Evolutionary conservation across 257 asterid species (phyloP).

Genomic region (Prunella vulgaris): DNA sequence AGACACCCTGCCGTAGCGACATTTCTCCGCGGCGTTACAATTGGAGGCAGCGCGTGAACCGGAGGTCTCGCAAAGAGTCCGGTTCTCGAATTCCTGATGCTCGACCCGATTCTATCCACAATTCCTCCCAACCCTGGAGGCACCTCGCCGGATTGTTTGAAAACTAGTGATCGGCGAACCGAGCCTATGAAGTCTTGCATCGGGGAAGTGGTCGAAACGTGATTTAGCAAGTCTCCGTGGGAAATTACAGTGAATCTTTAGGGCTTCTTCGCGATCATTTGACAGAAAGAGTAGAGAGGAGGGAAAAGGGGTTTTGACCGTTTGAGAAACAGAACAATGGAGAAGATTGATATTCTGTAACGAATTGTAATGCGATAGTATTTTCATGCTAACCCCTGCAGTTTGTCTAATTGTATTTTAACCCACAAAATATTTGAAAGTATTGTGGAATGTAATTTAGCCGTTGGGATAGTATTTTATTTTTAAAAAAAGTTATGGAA

Average conservation of each 20-base stretch:
- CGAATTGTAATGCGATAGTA: too few species aligned
- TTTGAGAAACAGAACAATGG: slow-evolving; percentile 41
- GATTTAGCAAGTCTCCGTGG: not conserved
- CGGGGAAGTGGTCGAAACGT: slow-evolving; percentile 10
- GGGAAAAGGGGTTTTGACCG: slow-evolving; percentile 42
- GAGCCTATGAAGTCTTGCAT: slow-evolving; percentile 87
- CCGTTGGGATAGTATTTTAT: slow-evolving; percentile 18
- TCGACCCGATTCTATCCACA: slow-evolving; percentile 75
- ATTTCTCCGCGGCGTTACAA: slow-evolving; percentile 20
- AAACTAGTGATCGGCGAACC: slow-evolving; percentile 74
- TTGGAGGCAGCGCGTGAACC: slow-evolving; percentile 51
- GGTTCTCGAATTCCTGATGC: slow-evolving; percentile 65
- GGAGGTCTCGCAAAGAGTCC: slow-evolving; percentile 62
- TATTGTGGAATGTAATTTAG: slow-evolving; percentile 17
- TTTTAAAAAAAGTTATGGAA: not conserved
- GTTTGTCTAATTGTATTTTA: not conserved
- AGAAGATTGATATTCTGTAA: not conserved
- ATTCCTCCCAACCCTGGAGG: slow-evolving; percentile 58
- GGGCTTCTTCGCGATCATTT: slow-evolving; percentile 26
- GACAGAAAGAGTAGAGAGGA: slow-evolving; percentile 27
- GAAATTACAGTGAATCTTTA: slow-evolving; percentile 5
- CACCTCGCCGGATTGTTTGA: slow-evolving; percentile 50
- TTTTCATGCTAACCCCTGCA: not conserved
- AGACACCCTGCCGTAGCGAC: not conserved
- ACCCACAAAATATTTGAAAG: slow-evolving; percentile 23